Evolutionary conservation across 192 early-diverging fungal species (phyloP).

Genomic region (Funneliformis geosporum): DNA sequence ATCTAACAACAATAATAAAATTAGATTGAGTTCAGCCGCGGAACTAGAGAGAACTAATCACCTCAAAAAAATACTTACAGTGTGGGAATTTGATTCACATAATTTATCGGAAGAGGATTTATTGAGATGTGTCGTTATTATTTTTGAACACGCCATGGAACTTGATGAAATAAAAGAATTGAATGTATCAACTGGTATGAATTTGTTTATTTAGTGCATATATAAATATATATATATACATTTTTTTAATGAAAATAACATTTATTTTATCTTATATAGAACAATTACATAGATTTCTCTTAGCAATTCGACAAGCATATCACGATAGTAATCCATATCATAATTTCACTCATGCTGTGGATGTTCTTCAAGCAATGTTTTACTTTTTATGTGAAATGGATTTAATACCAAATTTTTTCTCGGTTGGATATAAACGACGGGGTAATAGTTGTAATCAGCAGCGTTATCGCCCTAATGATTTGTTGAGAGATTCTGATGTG

Average conservation of each 20-base stretch:
- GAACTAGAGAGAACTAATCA: conserved; percentile 39
- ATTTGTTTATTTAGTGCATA: conserved; percentile 3
- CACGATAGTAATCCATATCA: conserved; percentile 83
- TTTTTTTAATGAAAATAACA: too few relatives aligned
- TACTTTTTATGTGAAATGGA: conserved; percentile 74
- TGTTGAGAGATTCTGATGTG: conserved; percentile 58
- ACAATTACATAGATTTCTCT: conserved; percentile 53
- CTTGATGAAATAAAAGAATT: conserved; percentile 58
- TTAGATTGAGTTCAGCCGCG: conserved; percentile 37
- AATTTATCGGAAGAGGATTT: conserved; percentile 62
- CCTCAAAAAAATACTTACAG: conserved; percentile 58
- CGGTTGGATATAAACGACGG: conserved; percentile 27
- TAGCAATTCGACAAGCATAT: conserved; percentile 57
- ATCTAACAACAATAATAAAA: too few relatives aligned
- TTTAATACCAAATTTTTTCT: conserved; percentile 52
- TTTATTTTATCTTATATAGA: conserved; percentile 41
- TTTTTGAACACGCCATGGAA: conserved; percentile 67
- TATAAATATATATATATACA: too few relatives aligned
- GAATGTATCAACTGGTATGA: conserved; percentile 54
- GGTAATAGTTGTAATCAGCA: conserved; percentile 18
- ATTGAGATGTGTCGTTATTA: conserved; percentile 65
- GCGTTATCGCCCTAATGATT: conserved; percentile 50
- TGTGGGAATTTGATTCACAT: conserved; percentile 76
- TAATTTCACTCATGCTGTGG: conserved; percentile 93
- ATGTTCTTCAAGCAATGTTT: conserved; percentile 89